phyloP scores from a whole-genome alignment of 2,329 filamentous ascomycete genomes.

The Microsporum audouinii region DNA sequence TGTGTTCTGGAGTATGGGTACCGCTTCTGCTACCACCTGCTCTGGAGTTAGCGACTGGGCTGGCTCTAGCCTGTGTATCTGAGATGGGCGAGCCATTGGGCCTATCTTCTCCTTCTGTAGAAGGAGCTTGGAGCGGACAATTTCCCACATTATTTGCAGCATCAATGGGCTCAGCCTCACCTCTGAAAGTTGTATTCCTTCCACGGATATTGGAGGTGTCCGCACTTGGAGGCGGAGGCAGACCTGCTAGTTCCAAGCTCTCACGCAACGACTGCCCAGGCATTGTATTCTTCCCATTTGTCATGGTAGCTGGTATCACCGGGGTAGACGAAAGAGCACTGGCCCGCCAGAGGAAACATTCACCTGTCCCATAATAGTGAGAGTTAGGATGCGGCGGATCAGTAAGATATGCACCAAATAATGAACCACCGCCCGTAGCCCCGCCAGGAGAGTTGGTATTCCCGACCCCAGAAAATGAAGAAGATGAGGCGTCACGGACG shows the following conservation, averaged over 20 bases:
- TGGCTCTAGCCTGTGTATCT: neutral
- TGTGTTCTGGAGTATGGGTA: conserved; percentile 54
- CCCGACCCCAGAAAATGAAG: conserved; percentile 2
- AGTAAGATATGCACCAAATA: conserved; percentile 89
- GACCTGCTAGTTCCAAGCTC: conserved; percentile 40
- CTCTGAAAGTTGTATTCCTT: conserved; percentile 48
- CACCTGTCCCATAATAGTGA: conserved; percentile 89
- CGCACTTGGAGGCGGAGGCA: conserved; percentile 59
- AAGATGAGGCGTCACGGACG: conserved; percentile 54
- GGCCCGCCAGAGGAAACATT: conserved; percentile 86
- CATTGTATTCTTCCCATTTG: conserved; percentile 5
- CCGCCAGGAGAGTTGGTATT: conserved; percentile 7
- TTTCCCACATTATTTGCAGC: neutral
- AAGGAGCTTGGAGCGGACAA: neutral
- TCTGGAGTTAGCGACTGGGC: conserved; percentile 12
- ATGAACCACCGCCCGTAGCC: conserved; percentile 23
- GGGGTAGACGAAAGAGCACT: conserved; percentile 48
- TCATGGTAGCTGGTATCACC: conserved; percentile 17
- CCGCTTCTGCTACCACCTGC: conserved; percentile 30
- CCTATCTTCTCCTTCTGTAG: neutral
- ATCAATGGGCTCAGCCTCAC: conserved; percentile 22
- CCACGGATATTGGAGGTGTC: conserved; percentile 50
- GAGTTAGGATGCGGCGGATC: conserved; percentile 70
- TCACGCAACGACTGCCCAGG: conserved; percentile 16
- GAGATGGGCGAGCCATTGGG: neutral